Percentiles rank a stretch among this genome's conserved stretches.
These are phyloP conservation scores for Penicillium verhagenii DNA, from an alignment of 495 filamentous ascomycete species.

Conservation along the genomic window DNA sequence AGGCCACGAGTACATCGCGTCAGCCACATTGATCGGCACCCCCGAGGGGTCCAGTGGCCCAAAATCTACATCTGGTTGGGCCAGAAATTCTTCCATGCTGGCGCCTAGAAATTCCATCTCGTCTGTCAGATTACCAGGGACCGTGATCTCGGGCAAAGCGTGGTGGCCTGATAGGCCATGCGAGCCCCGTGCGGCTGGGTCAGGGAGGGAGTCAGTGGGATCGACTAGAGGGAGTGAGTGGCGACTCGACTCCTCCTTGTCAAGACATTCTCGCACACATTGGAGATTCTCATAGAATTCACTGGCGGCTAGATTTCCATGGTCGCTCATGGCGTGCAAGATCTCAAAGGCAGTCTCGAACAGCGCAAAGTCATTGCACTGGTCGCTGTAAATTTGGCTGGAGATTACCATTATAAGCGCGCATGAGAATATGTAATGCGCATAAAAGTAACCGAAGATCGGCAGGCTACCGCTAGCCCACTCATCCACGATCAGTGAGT, in stretches of 20 bases:
- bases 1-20: conserved; percentile 22
- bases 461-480: conserved; percentile 36
- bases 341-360: conserved; percentile 32
- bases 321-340: conserved; percentile 25
- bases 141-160: conserved; percentile 6
- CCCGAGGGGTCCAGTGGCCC: conserved; percentile 18
- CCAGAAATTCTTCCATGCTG: conserved; percentile 34
- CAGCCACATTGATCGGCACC: conserved; percentile 14
- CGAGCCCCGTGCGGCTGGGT: conserved; percentile 1
- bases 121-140: conserved; percentile 7
- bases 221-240: background rate
- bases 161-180: background rate
- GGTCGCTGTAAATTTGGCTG: conserved; percentile 22
- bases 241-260: background rate
- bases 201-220: background rate
- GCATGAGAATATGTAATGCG: conserved; percentile 36
- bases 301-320: conserved; percentile 31
- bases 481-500: conserved; percentile 33
- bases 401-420: conserved; percentile 33
- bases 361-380: conserved; percentile 18
- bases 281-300: conserved; percentile 34
- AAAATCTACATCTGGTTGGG: conserved; percentile 20
- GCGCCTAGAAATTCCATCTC: conserved; percentile 31
- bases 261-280: conserved; percentile 19
- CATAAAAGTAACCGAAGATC: conserved; percentile 35